These are phyloP conservation scores for Saccharomycopsis guyanensis DNA, from an alignment of 805 yeast species.

Conservation along the genomic window DNA sequence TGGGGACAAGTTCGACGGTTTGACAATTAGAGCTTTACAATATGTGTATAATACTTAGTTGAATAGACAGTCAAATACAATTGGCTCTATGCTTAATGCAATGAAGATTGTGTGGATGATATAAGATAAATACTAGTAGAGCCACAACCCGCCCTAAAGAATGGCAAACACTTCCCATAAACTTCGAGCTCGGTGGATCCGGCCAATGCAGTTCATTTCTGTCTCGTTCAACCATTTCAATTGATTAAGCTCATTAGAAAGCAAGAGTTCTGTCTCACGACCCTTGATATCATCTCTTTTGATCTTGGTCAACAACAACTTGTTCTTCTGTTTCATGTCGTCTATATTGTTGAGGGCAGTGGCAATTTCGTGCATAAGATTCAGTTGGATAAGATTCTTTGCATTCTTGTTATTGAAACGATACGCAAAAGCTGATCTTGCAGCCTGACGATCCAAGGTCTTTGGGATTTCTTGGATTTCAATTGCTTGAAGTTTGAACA, in stretches of 20 bases:
- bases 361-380: slow-evolving; percentile 46
- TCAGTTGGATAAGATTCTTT: slow-evolving; percentile 38
- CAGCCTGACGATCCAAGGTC: slow-evolving; percentile 85
- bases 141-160: slow-evolving; percentile 17
- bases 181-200: slow-evolving; percentile 47
- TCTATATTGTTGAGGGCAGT: slow-evolving; percentile 43
- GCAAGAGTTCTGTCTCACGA: slow-evolving; percentile 62
- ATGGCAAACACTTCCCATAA: slow-evolving; percentile 50
- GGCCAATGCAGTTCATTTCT: slow-evolving; percentile 48
- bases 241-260: slow-evolving; percentile 70
- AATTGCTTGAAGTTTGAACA: slow-evolving; percentile 62
- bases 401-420: slow-evolving; percentile 51
- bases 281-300: slow-evolving; percentile 88
- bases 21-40: too few species aligned
- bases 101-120: not conserved
- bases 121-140: not conserved
- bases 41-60: too few species aligned
- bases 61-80: too few species aligned
- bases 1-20: too few species aligned
- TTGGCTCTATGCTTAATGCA: too few species aligned
- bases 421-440: slow-evolving; percentile 78
- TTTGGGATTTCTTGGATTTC: slow-evolving; percentile 93
- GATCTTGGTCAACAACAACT: slow-evolving; percentile 66
- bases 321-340: slow-evolving; percentile 48
- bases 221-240: slow-evolving; percentile 51